These are phyloP conservation scores for Pneumocystis oryctolagi DNA, from an alignment of 1,139 yeast genomes.

Conservation along the genomic window DNA sequence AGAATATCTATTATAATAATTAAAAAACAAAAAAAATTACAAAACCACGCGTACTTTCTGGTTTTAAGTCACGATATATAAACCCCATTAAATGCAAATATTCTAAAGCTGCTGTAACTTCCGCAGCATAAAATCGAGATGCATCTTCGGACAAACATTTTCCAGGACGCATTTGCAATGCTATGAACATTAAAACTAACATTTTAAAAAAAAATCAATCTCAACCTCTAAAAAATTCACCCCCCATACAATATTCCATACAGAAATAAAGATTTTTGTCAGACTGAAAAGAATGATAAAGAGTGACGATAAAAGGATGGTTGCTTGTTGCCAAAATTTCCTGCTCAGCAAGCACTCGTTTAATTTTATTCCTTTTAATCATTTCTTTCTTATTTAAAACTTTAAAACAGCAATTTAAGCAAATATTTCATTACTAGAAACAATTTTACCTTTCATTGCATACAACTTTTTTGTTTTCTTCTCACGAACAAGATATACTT, in stretches of 20 bases:
- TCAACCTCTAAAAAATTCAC: slow-evolving; percentile 71
- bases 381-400: slow-evolving; percentile 79
- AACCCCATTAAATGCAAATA: slow-evolving; percentile 92
- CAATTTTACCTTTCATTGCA: slow-evolving; percentile 54
- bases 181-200: slow-evolving; percentile 23
- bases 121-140: slow-evolving; percentile 90
- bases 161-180: slow-evolving; percentile 77
- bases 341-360: slow-evolving; percentile 89
- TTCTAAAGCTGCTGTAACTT: slow-evolving; percentile 92
- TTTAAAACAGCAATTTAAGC: neutral
- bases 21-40: neutral
- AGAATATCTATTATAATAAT: slow-evolving; percentile 38
- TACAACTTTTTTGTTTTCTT: slow-evolving; percentile 57
- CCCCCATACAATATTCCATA: slow-evolving; percentile 99
- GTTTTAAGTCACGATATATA: slow-evolving; percentile 86
- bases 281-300: slow-evolving; percentile 91
- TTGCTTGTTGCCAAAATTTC: slow-evolving; percentile 89
- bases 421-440: too few relatives aligned
- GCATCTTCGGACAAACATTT: slow-evolving; percentile 77
- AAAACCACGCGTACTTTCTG: slow-evolving; percentile 38
- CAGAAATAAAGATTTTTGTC: slow-evolving; percentile 86
- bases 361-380: slow-evolving; percentile 87
- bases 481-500: slow-evolving; percentile 81
- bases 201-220: neutral
- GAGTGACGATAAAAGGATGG: slow-evolving; percentile 92